These are phyloP conservation scores for Fusarium secorum DNA, from an alignment of 2,329 filamentous ascomycete species.

Conservation along the genomic window DNA sequence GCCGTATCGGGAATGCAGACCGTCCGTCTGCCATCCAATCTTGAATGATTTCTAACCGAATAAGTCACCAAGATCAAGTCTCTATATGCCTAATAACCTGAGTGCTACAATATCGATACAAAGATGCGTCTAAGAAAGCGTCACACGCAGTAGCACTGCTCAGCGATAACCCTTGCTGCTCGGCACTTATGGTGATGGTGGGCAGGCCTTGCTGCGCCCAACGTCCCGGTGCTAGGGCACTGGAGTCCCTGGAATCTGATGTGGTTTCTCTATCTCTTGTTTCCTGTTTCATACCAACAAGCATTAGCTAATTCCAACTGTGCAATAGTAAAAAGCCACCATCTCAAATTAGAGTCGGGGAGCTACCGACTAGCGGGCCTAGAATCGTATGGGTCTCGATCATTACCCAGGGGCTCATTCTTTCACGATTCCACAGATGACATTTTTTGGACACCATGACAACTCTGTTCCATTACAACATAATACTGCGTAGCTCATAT, in stretches of 20 bases:
- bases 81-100: background rate
- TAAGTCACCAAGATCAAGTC: background rate
- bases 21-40: background rate
- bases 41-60: background rate
- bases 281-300: slow-evolving; percentile 25
- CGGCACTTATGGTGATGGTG: slow-evolving; percentile 36
- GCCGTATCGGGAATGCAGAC: background rate
- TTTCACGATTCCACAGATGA: background rate
- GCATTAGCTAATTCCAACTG: slow-evolving; percentile 2
- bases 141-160: slow-evolving; percentile 27
- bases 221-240: slow-evolving; percentile 29
- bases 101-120: background rate
- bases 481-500: background rate
- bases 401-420: background rate
- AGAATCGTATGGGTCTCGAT: slow-evolving; percentile 6
- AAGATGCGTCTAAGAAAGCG: background rate
- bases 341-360: slow-evolving; percentile 14
- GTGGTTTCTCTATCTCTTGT: slow-evolving; percentile 18
- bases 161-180: slow-evolving; percentile 30
- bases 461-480: background rate
- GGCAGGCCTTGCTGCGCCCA: slow-evolving; percentile 34
- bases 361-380: slow-evolving; percentile 3
- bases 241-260: slow-evolving; percentile 15
- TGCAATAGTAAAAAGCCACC: slow-evolving; percentile 11
- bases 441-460: background rate